Base-by-base conservation (phyloP, 805 yeast species). In the Starmerella floricola region DNA sequence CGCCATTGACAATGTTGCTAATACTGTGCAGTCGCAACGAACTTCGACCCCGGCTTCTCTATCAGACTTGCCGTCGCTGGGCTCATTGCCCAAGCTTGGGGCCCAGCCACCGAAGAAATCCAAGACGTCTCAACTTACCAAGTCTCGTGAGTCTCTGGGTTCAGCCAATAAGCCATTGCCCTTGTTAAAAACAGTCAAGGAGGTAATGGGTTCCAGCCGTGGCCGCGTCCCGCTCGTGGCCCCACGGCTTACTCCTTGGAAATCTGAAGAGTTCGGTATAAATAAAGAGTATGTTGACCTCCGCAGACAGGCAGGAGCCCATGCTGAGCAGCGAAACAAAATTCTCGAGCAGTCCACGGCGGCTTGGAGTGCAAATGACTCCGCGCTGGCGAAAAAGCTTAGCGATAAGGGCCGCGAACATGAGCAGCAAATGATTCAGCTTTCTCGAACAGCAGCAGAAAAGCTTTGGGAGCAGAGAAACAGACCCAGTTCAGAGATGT, bases 361-460 rank as follows among this genome's bases (percentile, higher is more conserved):
- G 13, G 47, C 53, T 29, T 61, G 63, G 63, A 47, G 56, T 26
- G 32, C 38, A 16, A 59, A 59, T 41, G 56, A 57, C 38, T 54
- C 62, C 2, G 57, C 51, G 1, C 48, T 50, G 17, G 64, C 64
- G 21, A 54, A 55, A 24, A 32, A 44, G 19, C 40, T 55, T 29
- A 56, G 62, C 33, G 48, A 46, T 19, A 55, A 57, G 50, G 64
- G 64, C 18, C 64, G 60, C 38, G 50, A 37, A n/a, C 52, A 51
- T 31, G 55, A 59, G 39, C 49, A 45, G 13, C 38, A 44, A 26
- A 59, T 60, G 61, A 42, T 55, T 19, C 49, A 46, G 5, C 48
- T 45, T 4, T 51, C 57, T 29, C 39, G 45, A 8, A 29, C 38
- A 11, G 64, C 57, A 8, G 54, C 61, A 1, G 52, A 53, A 3